Evolutionary conservation across 2,329 filamentous ascomycete genomes (phyloP).

Genomic region (Aphanoascus verrucosus): DNA sequence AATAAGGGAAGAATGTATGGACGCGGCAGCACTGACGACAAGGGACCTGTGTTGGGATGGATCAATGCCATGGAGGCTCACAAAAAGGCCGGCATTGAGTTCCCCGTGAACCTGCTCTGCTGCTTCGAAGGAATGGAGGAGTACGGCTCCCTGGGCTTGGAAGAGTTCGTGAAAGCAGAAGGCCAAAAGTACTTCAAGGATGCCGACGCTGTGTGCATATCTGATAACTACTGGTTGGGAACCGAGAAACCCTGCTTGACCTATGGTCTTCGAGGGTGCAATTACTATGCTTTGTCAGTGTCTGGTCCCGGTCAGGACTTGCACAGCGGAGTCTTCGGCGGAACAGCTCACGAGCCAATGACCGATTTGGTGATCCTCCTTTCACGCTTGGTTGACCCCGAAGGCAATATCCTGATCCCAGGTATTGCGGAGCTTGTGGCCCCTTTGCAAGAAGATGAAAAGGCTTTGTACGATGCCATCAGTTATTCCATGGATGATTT

Average conservation of each 20-base stretch:
- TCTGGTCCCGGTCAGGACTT: constrained; percentile 86
- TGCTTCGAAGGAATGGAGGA: constrained; percentile 99
- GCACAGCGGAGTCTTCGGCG: constrained; percentile 94
- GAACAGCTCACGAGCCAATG: constrained; percentile 96
- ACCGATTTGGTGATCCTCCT: constrained; percentile 81
- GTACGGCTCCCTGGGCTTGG: constrained; percentile 90
- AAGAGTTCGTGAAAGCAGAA: constrained; percentile 86
- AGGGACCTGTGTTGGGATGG: constrained; percentile 95
- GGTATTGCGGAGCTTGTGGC: constrained; percentile 90
- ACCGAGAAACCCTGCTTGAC: constrained; percentile 98
- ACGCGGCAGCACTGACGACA: constrained; percentile 91
- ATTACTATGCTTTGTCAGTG: constrained; percentile 90
- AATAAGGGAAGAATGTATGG: constrained; percentile 93
- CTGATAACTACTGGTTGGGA: constrained; percentile 99
- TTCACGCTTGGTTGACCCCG: constrained; percentile 70
- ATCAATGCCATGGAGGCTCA: constrained; percentile 96
- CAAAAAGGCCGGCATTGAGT: constrained; percentile 84
- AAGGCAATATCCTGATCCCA: constrained; percentile 90
- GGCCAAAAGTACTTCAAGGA: constrained; percentile 92
- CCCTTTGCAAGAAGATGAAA: constrained; percentile 74
- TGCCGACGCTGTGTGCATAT: constrained; percentile 92
- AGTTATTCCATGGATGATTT: constrained; percentile 94
- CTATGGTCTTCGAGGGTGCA: constrained; percentile 92
- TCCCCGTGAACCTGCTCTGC: constrained; percentile 96
- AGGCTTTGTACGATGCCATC: constrained; percentile 76